These are phyloP conservation scores for Fonsecaea erecta DNA, from an alignment of 2,329 filamentous ascomycete species.

Conservation along the genomic window DNA sequence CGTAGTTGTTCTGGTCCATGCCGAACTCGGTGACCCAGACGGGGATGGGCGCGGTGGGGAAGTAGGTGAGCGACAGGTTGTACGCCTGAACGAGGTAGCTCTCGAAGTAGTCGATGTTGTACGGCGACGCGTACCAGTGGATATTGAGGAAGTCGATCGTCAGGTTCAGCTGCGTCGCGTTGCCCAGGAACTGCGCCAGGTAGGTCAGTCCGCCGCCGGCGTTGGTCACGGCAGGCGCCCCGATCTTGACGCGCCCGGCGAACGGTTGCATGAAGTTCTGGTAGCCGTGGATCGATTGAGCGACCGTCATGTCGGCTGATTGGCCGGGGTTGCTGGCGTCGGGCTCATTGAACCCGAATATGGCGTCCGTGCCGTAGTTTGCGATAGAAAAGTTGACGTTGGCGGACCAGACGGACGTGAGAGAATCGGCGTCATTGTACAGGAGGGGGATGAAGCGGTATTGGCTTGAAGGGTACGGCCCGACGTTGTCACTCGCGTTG, in stretches of 20 bases:
- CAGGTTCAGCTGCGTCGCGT: conserved; percentile 43
- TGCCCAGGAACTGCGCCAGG: conserved; percentile 47
- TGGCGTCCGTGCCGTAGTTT: conserved; percentile 43
- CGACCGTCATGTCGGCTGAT: conserved; percentile 44
- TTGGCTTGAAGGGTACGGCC: conserved; percentile 41
- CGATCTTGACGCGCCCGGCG: conserved; percentile 47
- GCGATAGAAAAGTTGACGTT: conserved; percentile 48
- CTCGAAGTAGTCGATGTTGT: conserved; percentile 46
- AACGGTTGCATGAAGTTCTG: conserved; percentile 48
- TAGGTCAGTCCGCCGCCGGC: conserved; percentile 44
- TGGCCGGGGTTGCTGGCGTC: conserved; percentile 45
- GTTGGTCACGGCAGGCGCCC: conserved; percentile 49
- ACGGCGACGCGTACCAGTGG: conserved; percentile 51
- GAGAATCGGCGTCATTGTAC: conserved; percentile 56
- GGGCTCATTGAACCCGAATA: conserved; percentile 55
- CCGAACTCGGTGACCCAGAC: conserved; percentile 57
- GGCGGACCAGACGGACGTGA: conserved; percentile 45
- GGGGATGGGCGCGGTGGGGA: conserved; percentile 40
- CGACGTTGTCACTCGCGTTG: conserved; percentile 44
- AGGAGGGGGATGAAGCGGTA: conserved; percentile 58
- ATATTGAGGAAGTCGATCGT: conserved; percentile 47
- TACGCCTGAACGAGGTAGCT: conserved; percentile 44
- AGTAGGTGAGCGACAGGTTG: conserved; percentile 4
- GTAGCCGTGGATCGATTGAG: conserved; percentile 45
- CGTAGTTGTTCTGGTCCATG: conserved; percentile 42